These are phyloP conservation scores for Gnaphalium uliginosum DNA, from an alignment of 129 eudicot species.

Conservation along the genomic window DNA sequence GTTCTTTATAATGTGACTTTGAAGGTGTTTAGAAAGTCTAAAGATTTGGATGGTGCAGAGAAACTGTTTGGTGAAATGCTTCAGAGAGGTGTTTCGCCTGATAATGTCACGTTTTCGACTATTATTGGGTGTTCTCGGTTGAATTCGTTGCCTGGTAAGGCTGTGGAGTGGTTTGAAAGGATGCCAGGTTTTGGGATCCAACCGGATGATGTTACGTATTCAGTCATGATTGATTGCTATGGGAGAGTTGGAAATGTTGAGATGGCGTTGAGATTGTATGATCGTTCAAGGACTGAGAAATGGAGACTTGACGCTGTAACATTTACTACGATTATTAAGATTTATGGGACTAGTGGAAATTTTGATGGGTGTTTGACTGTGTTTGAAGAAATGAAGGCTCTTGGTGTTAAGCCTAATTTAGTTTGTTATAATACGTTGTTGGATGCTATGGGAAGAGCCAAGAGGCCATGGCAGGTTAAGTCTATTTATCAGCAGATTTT, in stretches of 20 bases:
- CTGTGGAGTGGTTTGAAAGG: conserved; percentile 88
- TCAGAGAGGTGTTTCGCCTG: conserved; percentile 68
- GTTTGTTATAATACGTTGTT: conserved; percentile 64
- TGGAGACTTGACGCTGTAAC: conserved; percentile 78
- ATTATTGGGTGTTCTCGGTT: conserved; percentile 77
- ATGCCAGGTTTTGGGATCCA: conserved; percentile 58
- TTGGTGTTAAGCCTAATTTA: conserved; percentile 63
- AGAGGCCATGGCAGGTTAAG: conserved; percentile 94
- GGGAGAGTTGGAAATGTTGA: conserved; percentile 74
- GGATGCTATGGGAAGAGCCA: conserved; percentile 95
- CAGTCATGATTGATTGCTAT: conserved; percentile 86
- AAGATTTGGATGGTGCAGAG: conserved; percentile 67
- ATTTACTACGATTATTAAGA: conserved; percentile 62
- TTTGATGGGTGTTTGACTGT: conserved; percentile 92
- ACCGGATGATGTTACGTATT: conserved; percentile 70
- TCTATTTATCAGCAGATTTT: conserved; percentile 71
- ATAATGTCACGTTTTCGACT: conserved; percentile 81
- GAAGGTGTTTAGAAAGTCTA: conserved; percentile 69
- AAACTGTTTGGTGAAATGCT: conserved; percentile 77
- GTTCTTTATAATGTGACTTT: conserved; percentile 75
- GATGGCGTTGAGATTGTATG: conserved; percentile 74
- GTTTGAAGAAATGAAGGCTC: conserved; percentile 93
- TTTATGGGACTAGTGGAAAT: conserved; percentile 60
- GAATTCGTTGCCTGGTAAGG: conserved; percentile 62
- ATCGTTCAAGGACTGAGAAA: conserved; percentile 72